phyloP scores from a whole-genome alignment of 73 alveolate genomes.

The Tetrahymena borealis region DNA sequence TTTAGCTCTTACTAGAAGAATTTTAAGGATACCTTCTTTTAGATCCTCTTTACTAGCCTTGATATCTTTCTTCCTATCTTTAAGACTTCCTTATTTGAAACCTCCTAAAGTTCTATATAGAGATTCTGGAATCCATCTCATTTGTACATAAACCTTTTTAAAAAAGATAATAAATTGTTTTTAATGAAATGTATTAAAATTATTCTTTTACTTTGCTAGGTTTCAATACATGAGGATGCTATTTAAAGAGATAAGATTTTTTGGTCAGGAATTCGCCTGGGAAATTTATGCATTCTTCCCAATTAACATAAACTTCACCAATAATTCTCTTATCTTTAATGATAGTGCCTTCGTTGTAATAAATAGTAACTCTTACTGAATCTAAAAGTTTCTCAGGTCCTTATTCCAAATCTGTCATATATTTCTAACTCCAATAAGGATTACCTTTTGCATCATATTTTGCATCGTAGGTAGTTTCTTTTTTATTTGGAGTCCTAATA shows the following conservation, averaged over 20 bases:
- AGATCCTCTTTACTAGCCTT: conserved; percentile 11
- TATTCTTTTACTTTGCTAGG: neutral
- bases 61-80: conserved; percentile 13
- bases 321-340: neutral
- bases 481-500: neutral
- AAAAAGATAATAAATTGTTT: neutral
- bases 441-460: neutral
- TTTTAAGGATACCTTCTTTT: conserved; percentile 15
- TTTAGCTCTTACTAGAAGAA: conserved; percentile 24
- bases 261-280: conserved; percentile 30
- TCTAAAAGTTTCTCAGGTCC: neutral
- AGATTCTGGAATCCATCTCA: conserved; percentile 28
- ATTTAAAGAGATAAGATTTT: neutral
- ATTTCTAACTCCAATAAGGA: neutral
- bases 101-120: conserved; percentile 5
- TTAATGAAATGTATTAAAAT: neutral
- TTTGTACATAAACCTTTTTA: conserved; percentile 6
- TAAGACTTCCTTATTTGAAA: conserved; percentile 7
- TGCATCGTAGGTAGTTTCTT: neutral
- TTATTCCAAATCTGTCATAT: neutral
- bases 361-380: neutral
- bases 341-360: neutral
- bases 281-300: conserved; percentile 18
- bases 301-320: conserved; percentile 24
- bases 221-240: neutral